Percentiles rank a stretch among this genome's conserved stretches.
phyloP scores from a whole-genome alignment of 257 asterid species.

The Penstemon newberryi region DNA sequence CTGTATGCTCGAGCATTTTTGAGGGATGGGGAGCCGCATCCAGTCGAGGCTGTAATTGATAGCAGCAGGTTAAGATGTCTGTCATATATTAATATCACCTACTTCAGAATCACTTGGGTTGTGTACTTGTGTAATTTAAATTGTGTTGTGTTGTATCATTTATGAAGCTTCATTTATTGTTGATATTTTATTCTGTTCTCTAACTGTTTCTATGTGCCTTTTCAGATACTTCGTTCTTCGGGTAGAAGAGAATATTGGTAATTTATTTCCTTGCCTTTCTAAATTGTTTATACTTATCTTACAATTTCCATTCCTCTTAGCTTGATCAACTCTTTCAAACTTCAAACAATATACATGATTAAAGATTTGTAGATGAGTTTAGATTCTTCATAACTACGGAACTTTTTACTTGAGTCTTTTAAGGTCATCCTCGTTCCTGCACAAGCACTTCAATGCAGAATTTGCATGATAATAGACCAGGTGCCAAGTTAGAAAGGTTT shows the following conservation, averaged over 20 bases:
- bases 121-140: constrained; percentile 5
- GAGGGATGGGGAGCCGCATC: constrained; percentile 97
- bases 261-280: constrained; percentile 21
- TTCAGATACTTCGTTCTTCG: constrained; percentile 97
- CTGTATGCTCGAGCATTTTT: constrained; percentile 95
- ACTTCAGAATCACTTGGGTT: not conserved
- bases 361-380: not conserved
- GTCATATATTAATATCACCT: constrained; percentile 7
- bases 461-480: not conserved
- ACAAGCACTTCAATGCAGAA: not conserved
- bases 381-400: not conserved
- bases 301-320: constrained; percentile 10
- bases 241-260: constrained; percentile 94
- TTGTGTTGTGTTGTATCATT: constrained; percentile 14
- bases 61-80: constrained; percentile 83
- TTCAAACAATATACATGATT: not conserved
- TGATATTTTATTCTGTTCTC: constrained; percentile 1
- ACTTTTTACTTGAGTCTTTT: constrained; percentile 1
- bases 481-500: not conserved
- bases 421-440: not conserved
- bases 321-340: constrained; percentile 8
- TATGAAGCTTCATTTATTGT: constrained; percentile 28
- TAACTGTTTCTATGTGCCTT: constrained; percentile 22
- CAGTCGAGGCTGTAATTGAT: constrained; percentile 96
- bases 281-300: not conserved